A percentile compares a stretch with the other conserved stretches of the same genome.
These are phyloP conservation scores for Aspergillus costaricaensis DNA, from an alignment of 2,329 filamentous ascomycete species.

Conservation along the genomic window DNA sequence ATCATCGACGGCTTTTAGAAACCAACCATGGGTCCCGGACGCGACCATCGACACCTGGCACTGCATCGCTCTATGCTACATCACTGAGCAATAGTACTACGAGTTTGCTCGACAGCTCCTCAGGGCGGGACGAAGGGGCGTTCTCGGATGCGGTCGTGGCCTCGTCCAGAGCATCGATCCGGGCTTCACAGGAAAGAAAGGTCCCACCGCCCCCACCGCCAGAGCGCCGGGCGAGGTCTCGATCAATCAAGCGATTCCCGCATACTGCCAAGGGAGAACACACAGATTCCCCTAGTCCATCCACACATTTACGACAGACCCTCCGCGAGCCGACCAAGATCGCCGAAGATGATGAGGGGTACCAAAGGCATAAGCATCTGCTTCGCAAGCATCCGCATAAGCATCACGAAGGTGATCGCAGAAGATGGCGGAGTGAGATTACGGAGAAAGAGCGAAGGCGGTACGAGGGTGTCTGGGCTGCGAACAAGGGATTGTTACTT, in stretches of 20 bases:
- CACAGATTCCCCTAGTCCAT: conserved; percentile 38
- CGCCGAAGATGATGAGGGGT: conserved; percentile 36
- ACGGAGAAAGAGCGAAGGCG: conserved; percentile 50
- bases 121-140: conserved; percentile 38
- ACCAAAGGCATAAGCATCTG: conserved; percentile 33
- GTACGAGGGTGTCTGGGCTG: conserved; percentile 55
- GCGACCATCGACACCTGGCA: conserved; percentile 29
- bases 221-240: conserved; percentile 39
- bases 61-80: conserved; percentile 27
- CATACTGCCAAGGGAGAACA: conserved; percentile 33
- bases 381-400: conserved; percentile 51
- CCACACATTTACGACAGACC: conserved; percentile 44
- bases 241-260: conserved; percentile 37
- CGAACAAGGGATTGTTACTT: conserved; percentile 48
- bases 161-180: conserved; percentile 48
- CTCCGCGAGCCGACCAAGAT: conserved; percentile 42
- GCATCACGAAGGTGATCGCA: conserved; percentile 51
- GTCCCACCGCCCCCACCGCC: conserved; percentile 43
- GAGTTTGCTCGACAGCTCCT: conserved; percentile 25
- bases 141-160: conserved; percentile 51
- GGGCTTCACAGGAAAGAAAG: conserved; percentile 42
- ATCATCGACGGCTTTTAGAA: conserved; percentile 13
- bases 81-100: conserved; percentile 28
- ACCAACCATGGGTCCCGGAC: conserved; percentile 14
- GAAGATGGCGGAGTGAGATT: conserved; percentile 47